These are phyloP conservation scores for Diddensiella transvaalensis DNA, from an alignment of 805 yeast genomes.

Conservation along the genomic window DNA sequence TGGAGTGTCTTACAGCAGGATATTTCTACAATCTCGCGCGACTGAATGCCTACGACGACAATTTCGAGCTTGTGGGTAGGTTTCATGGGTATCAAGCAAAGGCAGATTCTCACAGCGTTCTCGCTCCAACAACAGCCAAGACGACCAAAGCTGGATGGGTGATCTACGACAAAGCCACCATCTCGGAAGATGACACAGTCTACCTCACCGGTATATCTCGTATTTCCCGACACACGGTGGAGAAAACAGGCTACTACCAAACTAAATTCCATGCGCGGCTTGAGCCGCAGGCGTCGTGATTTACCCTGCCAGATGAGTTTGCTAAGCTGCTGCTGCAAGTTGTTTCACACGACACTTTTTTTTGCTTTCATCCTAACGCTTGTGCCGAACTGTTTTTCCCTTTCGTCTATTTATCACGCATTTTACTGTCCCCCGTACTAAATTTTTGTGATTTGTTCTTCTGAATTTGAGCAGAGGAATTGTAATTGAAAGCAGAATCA, in stretches of 20 bases:
- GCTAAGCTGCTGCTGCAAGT: no score
- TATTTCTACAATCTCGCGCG: constrained; percentile 20
- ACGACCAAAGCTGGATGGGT: constrained; percentile 13
- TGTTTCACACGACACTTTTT: no score
- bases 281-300: neutral
- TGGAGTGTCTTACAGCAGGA: constrained; percentile 14
- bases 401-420: no score
- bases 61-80: constrained; percentile 4
- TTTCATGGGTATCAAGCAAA: neutral
- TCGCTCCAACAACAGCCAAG: neutral
- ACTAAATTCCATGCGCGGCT: neutral
- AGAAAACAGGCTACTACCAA: constrained; percentile 8
- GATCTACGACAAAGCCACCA: constrained; percentile 11
- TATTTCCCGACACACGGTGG: constrained; percentile 3
- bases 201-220: constrained; percentile 14
- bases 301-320: no score
- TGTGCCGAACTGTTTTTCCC: no score
- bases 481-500: no score
- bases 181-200: constrained; percentile 11
- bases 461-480: no score
- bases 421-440: no score
- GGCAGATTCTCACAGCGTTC: neutral
- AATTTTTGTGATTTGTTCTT: no score
- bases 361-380: no score
- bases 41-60: constrained; percentile 5